These are phyloP conservation scores for Lactifluus hygrophoroides DNA, from an alignment of 768 basidiomycete genomes.

Conservation along the genomic window DNA sequence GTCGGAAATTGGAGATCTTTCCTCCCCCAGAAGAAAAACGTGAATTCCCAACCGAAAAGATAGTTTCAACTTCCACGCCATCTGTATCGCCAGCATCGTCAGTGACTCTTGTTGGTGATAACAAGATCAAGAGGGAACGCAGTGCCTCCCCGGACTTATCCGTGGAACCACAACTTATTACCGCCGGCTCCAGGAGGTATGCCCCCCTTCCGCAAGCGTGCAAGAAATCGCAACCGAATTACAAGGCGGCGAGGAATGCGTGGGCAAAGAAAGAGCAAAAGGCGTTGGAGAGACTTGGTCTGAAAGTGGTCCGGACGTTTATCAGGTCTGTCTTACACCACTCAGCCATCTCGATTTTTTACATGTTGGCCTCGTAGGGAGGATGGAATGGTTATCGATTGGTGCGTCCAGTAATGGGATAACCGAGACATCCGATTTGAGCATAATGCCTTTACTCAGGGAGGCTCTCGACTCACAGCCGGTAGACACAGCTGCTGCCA, in stretches of 20 bases:
- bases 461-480: not conserved
- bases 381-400: slow-evolving; percentile 22
- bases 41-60: not conserved
- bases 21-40: not conserved
- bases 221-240: slow-evolving; percentile 1
- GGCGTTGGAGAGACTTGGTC: slow-evolving; percentile 4
- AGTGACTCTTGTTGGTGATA: slow-evolving; percentile 6
- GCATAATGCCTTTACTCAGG: not conserved
- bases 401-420: slow-evolving; percentile 1
- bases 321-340: slow-evolving; percentile 12
- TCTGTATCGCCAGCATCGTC: slow-evolving; percentile 1
- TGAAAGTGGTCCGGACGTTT: slow-evolving; percentile 12
- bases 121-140: slow-evolving; percentile 13
- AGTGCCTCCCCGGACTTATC: slow-evolving; percentile 10
- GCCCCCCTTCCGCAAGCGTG: slow-evolving; percentile 15
- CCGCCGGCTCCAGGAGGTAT: slow-evolving; percentile 16
- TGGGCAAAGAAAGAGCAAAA: slow-evolving; percentile 14
- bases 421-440: not conserved
- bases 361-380: slow-evolving; percentile 4
- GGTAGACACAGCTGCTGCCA: slow-evolving; percentile 1
- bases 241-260: slow-evolving; percentile 3
- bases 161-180: not conserved
- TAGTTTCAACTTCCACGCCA: not conserved
- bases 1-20: not conserved
- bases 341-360: not conserved